These are phyloP conservation scores for Knufia petricola DNA, from an alignment of 2,329 filamentous ascomycete species.

Conservation along the genomic window DNA sequence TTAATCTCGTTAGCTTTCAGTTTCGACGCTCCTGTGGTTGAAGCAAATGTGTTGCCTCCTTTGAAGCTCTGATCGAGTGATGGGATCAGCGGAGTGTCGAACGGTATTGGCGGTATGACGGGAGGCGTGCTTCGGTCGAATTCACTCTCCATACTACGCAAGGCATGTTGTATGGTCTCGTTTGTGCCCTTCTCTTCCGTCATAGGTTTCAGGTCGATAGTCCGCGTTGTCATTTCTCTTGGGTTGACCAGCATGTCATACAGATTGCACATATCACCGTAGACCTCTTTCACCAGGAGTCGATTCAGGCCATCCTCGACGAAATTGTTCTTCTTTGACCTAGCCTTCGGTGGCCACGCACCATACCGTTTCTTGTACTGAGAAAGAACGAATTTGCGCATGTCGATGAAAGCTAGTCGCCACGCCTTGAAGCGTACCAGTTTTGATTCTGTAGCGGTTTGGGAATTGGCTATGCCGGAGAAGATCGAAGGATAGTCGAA, in stretches of 20 bases:
- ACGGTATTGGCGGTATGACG: constrained; percentile 82
- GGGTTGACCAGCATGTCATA: constrained; percentile 87
- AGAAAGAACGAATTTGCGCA: constrained; percentile 61
- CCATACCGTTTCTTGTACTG: constrained; percentile 61
- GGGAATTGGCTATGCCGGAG: constrained; percentile 76
- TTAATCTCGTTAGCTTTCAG: constrained; percentile 71
- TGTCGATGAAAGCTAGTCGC: constrained; percentile 63
- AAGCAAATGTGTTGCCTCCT: constrained; percentile 53
- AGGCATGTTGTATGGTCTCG: constrained; percentile 56
- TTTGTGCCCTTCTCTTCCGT: constrained; percentile 44
- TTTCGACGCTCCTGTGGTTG: constrained; percentile 67
- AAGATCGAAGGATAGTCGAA: constrained; percentile 91
- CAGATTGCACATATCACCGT: constrained; percentile 72
- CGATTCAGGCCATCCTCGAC: constrained; percentile 80
- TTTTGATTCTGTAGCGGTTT: constrained; percentile 64
- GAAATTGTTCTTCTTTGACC: constrained; percentile 83
- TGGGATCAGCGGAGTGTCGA: constrained; percentile 73
- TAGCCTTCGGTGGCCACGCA: constrained; percentile 84
- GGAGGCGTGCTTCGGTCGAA: constrained; percentile 84
- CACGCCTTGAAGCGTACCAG: constrained; percentile 75
- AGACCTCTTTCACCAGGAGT: constrained; percentile 68
- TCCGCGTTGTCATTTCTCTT: constrained; percentile 64
- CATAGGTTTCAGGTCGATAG: constrained; percentile 55
- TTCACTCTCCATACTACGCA: constrained; percentile 73
- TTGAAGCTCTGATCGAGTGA: constrained; percentile 50